phyloP scores from a whole-genome alignment of 1,139 yeast species.

The Yamadazyma diospyri region DNA sequence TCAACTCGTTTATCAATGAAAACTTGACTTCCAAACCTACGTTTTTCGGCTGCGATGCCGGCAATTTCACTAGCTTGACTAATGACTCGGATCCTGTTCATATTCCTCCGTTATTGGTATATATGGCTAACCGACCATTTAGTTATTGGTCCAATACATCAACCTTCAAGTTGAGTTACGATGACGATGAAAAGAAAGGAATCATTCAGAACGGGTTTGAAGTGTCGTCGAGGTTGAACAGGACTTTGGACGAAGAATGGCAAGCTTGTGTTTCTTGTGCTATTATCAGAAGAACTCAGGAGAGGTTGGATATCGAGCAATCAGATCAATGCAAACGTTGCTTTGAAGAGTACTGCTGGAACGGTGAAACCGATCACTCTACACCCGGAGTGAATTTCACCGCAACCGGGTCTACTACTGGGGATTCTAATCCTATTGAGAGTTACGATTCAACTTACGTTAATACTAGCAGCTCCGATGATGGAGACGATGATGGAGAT shows the following conservation, averaged over 20 bases:
- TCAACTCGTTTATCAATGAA: constrained; percentile 53
- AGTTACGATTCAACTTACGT: background rate
- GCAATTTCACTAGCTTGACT: constrained; percentile 54
- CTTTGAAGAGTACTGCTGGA: constrained; percentile 80
- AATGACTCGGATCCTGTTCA: constrained; percentile 19
- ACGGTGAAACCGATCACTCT: constrained; percentile 41
- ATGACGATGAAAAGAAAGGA: constrained; percentile 51
- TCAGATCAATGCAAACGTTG: constrained; percentile 74
- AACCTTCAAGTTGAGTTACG: constrained; percentile 65
- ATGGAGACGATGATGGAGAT: constrained; percentile 1
- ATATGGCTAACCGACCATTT: constrained; percentile 75
- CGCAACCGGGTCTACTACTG: constrained; percentile 42
- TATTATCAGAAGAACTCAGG: constrained; percentile 75
- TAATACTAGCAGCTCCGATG: background rate
- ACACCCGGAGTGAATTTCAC: constrained; percentile 41
- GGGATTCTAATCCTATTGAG: constrained; percentile 17
- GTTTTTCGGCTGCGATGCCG: constrained; percentile 82
- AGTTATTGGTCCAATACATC: constrained; percentile 66
- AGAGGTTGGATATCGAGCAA: constrained; percentile 59
- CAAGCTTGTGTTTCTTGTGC: constrained; percentile 87
- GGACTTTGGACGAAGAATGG: constrained; percentile 73
- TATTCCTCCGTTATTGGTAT: constrained; percentile 72
- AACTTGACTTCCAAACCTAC: constrained; percentile 68
- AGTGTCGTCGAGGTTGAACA: constrained; percentile 66
- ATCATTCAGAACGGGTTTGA: constrained; percentile 82